Conservation (phyloP, 441 rosid genomes). For the Mallotus japonicus region DNA sequence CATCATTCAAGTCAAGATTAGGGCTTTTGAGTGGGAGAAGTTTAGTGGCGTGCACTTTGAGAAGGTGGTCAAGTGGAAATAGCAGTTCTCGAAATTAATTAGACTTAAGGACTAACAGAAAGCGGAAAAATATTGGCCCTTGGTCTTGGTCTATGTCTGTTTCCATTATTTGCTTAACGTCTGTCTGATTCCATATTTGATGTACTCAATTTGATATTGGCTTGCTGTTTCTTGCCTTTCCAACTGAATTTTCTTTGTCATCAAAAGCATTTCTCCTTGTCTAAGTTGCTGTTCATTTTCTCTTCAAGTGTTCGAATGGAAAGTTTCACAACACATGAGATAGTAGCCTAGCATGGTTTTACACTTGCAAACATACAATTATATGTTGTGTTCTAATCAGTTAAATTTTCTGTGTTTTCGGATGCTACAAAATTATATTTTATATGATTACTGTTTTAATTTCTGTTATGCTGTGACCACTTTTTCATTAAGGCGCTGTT, state of each 20-base stretch:
- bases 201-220: slow-evolving; percentile 36
- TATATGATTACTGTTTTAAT: background rate
- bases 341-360: background rate
- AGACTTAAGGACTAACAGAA: slow-evolving; percentile 7
- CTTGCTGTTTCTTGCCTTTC: slow-evolving; percentile 37
- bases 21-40: slow-evolving; percentile 51
- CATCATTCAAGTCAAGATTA: slow-evolving; percentile 53
- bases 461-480: background rate
- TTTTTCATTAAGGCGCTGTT: background rate
- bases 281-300: slow-evolving; percentile 4
- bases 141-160: slow-evolving; percentile 11
- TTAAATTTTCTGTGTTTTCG: no score
- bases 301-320: slow-evolving; percentile 1
- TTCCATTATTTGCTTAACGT: slow-evolving; percentile 29
- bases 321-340: background rate
- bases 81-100: slow-evolving; percentile 40
- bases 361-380: background rate
- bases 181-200: slow-evolving; percentile 23
- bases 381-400: background rate
- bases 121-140: slow-evolving; percentile 15
- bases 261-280: slow-evolving; percentile 16
- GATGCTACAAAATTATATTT: background rate
- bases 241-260: slow-evolving; percentile 33
- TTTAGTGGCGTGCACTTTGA: slow-evolving; percentile 64
- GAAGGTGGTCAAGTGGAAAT: slow-evolving; percentile 53